A percentile compares a stretch with the other conserved stretches of the same genome.
Conservation (phyloP, 1,284 basidiomycete genomes). For the Cryptococcus neoformans region DNA sequence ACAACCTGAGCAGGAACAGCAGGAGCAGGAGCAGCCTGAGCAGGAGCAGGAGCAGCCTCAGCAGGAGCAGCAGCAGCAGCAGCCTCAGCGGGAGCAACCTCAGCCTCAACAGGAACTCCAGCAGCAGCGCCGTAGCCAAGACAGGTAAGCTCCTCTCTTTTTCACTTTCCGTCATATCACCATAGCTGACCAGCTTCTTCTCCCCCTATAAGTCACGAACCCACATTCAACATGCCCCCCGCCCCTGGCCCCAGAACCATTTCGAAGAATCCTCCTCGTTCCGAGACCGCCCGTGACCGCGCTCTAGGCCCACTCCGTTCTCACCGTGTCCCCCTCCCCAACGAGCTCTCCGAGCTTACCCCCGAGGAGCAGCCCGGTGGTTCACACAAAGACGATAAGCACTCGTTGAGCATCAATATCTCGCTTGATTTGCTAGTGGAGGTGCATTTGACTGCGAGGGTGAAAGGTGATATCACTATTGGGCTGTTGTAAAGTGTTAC, state of each 20-base stretch:
- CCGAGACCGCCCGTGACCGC: background rate
- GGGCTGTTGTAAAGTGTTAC: conserved; percentile 7
- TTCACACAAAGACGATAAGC: conserved; percentile 8
- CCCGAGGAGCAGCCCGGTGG: conserved; percentile 1
- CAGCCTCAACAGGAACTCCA: background rate
- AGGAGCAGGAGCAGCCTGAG: background rate
- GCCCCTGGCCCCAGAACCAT: background rate
- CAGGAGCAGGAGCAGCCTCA: background rate
- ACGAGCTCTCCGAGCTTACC: conserved; percentile 1
- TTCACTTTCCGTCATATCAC: background rate
- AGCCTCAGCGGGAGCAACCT: background rate
- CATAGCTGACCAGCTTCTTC: background rate
- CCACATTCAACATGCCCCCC: background rate
- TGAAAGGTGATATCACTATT: conserved; percentile 20
- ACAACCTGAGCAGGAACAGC: background rate
- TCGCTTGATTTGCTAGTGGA: conserved; percentile 15
- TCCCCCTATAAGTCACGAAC: background rate
- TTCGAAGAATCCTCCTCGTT: background rate
- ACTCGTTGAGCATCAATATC: conserved; percentile 15
- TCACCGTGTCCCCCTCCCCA: background rate
- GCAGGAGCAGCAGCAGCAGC: background rate
- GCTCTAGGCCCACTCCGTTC: background rate
- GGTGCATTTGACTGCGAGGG: conserved; percentile 16
- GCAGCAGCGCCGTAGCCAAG: background rate
- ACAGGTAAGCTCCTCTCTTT: background rate